These are phyloP conservation scores for Symbiodinium natans DNA, from an alignment of 73 alveolate species.

Conservation along the genomic window DNA sequence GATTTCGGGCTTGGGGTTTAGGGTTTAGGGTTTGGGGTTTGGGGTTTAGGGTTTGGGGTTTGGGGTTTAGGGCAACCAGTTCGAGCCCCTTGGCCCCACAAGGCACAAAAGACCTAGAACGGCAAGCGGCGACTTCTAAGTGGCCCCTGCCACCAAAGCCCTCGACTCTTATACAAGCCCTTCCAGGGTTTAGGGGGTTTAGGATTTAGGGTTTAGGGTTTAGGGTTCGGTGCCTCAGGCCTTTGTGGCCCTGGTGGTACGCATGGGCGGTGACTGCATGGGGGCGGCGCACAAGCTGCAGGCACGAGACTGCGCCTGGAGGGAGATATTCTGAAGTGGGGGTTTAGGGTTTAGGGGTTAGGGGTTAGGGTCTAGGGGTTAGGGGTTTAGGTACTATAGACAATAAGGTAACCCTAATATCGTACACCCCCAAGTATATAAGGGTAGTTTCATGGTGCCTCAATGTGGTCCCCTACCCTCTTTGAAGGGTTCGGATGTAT, in stretches of 20 bases:
- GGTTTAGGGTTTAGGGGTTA: neutral
- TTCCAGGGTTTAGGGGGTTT: too few relatives aligned
- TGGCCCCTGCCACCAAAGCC: neutral
- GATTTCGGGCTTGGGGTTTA: neutral
- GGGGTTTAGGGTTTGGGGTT: neutral
- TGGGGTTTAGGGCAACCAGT: neutral
- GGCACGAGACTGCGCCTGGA: neutral
- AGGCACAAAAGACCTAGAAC: neutral
- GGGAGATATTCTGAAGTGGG: neutral
- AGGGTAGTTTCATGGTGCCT: neutral
- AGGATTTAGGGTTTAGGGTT: too few relatives aligned
- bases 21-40: too few relatives aligned
- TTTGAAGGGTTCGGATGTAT: too few relatives aligned
- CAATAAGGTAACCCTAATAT: too few relatives aligned
- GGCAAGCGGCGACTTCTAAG: neutral
- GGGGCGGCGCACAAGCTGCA: conserved; percentile 57
- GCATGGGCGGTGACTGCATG: conserved; percentile 88
- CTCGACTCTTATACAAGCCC: neutral
- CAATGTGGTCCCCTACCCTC: neutral
- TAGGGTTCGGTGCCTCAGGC: conserved; percentile 25
- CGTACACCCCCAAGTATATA: too few relatives aligned
- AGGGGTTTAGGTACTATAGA: too few relatives aligned
- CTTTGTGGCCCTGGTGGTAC: conserved; percentile 54
- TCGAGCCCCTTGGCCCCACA: neutral
- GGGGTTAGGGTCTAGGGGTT: too few relatives aligned